Evolutionary conservation across 2,329 filamentous ascomycete genomes (phyloP).

Genomic region (Coleophoma cylindrospora): DNA sequence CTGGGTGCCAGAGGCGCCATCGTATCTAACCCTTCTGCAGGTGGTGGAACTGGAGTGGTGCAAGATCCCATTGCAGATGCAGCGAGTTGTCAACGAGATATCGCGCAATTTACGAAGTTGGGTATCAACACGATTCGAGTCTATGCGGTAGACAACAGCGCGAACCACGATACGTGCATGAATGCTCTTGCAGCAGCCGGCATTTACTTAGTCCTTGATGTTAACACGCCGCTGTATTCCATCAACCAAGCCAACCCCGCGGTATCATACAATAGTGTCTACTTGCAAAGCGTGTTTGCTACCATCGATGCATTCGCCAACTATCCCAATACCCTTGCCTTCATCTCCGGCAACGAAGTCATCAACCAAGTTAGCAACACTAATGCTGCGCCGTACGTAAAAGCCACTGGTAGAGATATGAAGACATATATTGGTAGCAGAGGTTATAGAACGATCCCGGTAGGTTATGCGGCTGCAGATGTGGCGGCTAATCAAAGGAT

Average conservation of each 20-base stretch:
- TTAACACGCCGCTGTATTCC: constrained; percentile 69
- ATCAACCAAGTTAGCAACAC: constrained; percentile 50
- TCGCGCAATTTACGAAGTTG: constrained; percentile 61
- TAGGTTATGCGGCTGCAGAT: constrained; percentile 60
- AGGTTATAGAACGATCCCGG: constrained; percentile 44
- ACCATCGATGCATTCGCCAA: constrained; percentile 64
- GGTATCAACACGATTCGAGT: constrained; percentile 67
- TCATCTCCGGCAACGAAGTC: constrained; percentile 57
- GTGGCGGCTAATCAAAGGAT: constrained; percentile 63
- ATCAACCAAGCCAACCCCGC: constrained; percentile 57
- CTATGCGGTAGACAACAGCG: constrained; percentile 66
- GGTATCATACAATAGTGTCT: constrained; percentile 63
- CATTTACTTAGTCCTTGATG: constrained; percentile 69
- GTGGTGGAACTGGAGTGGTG: constrained; percentile 53
- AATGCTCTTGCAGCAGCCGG: constrained; percentile 58
- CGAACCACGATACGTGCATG: constrained; percentile 65
- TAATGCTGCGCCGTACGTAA: constrained; percentile 48
- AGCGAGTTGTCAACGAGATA: constrained; percentile 57
- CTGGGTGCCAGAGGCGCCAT: no score
- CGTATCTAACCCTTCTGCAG: constrained; percentile 23
- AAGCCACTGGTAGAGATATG: constrained; percentile 54
- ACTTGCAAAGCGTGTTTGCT: constrained; percentile 67
- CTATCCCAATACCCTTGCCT: constrained; percentile 64
- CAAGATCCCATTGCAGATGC: constrained; percentile 60
- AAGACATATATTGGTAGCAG: constrained; percentile 45